phyloP scores from a whole-genome alignment of 768 basidiomycete genomes.

The Mycena vulgaris region DNA sequence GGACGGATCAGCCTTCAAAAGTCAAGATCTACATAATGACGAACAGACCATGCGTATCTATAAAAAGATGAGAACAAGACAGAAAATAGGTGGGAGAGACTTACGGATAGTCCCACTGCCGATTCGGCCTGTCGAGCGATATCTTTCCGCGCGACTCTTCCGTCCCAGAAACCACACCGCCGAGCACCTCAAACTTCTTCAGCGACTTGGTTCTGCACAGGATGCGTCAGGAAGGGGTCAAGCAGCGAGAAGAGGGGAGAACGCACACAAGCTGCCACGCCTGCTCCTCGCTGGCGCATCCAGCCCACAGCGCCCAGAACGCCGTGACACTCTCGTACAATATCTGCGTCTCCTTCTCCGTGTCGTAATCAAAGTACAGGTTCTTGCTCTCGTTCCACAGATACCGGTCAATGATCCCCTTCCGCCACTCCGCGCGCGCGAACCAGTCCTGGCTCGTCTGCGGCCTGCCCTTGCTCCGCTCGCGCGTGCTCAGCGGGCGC shows the following conservation, averaged over 20 bases:
- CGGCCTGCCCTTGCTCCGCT: constrained; percentile 69
- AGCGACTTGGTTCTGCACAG: constrained; percentile 81
- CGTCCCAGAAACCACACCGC: constrained; percentile 95
- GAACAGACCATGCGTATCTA: constrained; percentile 78
- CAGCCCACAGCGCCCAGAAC: constrained; percentile 98
- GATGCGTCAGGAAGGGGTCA: constrained; percentile 37
- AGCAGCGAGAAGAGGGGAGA: background rate
- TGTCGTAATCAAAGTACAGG: constrained; percentile 98
- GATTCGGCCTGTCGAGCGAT: constrained; percentile 95
- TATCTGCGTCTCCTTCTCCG: constrained; percentile 90
- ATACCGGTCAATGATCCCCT: constrained; percentile 91
- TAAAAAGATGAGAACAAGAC: constrained; percentile 11
- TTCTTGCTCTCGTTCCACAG: constrained; percentile 97
- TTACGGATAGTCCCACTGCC: constrained; percentile 98
- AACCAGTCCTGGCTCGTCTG: constrained; percentile 96
- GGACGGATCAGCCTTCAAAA: constrained; percentile 31
- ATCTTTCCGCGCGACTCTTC: constrained; percentile 97
- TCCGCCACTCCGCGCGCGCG: constrained; percentile 86
- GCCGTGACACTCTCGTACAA: constrained; percentile 97
- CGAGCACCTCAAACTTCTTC: constrained; percentile 96
- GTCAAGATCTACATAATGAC: background rate
- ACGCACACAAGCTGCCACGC: constrained; percentile 94
- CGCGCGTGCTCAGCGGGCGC: constrained; percentile 62
- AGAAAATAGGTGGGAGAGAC: constrained; percentile 51
- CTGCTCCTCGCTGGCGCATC: constrained; percentile 96